These are phyloP conservation scores for Nicotiana tomentosiformis DNA, from an alignment of 257 asterid species.

Conservation along the genomic window DNA sequence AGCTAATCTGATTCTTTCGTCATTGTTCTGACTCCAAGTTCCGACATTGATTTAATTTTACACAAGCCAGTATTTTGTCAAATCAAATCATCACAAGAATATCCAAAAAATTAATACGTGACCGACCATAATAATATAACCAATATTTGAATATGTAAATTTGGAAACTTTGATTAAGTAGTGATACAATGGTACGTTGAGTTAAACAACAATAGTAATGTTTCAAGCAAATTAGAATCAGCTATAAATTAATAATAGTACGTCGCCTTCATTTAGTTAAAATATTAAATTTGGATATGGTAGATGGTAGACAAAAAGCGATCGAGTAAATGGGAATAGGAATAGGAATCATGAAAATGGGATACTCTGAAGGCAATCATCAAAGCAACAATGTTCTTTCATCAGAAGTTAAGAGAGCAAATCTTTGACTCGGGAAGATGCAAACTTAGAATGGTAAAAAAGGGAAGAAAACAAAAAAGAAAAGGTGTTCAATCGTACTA, in stretches of 20 bases:
- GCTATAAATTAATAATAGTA: too few relatives aligned
- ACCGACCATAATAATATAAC: neutral
- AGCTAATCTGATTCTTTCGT: constrained; percentile 13
- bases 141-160: neutral
- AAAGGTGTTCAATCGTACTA: constrained; percentile 3
- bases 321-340: constrained; percentile 14
- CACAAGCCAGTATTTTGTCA: neutral
- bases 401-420: constrained; percentile 23
- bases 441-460: constrained; percentile 42
- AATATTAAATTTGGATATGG: neutral
- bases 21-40: constrained; percentile 4
- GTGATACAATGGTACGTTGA: neutral
- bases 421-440: constrained; percentile 78
- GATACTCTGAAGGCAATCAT: constrained; percentile 52
- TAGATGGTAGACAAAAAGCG: neutral
- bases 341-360: constrained; percentile 37
- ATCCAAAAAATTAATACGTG: neutral
- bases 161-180: neutral
- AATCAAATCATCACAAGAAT: neutral
- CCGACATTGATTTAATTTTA: neutral
- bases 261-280: neutral
- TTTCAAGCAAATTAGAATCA: too few relatives aligned
- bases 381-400: constrained; percentile 55
- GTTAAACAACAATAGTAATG: neutral
- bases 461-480: constrained; percentile 14